phyloP scores from a whole-genome alignment of 306 rosid species.

The Crataegus laevigata region DNA sequence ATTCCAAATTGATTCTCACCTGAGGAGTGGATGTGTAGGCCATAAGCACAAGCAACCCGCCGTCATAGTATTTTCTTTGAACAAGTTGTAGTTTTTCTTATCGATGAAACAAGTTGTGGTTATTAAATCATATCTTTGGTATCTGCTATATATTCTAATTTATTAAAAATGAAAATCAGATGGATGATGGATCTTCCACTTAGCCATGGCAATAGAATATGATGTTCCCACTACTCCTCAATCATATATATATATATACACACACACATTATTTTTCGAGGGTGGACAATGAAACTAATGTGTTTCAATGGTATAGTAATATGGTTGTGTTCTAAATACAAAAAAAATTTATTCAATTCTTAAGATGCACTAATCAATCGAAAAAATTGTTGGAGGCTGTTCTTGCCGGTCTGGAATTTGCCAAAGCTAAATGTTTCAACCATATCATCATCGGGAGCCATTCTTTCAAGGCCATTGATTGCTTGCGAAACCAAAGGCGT shows the following conservation, averaged over 20 bases:
- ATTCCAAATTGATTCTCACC: not conserved
- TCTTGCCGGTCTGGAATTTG: too few species aligned
- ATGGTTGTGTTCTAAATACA: not conserved
- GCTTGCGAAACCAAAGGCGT: too few species aligned
- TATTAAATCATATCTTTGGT: slow-evolving; percentile 15
- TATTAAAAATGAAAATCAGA: not conserved
- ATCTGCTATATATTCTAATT: not conserved
- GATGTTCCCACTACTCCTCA: not conserved
- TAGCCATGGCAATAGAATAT: not conserved
- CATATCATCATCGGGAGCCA: too few species aligned
- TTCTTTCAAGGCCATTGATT: too few species aligned
- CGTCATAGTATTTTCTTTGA: not conserved
- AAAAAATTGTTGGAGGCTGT: too few species aligned
- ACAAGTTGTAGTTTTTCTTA: slow-evolving; percentile 7
- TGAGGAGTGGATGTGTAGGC: not conserved
- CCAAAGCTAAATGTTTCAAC: too few species aligned
- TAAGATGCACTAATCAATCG: not conserved
- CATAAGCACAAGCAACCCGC: not conserved
- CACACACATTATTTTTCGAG: too few species aligned
- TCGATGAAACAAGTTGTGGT: slow-evolving; percentile 2
- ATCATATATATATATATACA: not conserved
- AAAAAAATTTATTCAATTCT: not conserved
- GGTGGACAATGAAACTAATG: too few species aligned
- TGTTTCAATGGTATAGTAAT: not conserved
- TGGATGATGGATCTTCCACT: not conserved